Percentiles rank a stretch among this genome's conserved stretches.
These are phyloP conservation scores for Prunus mira DNA, from an alignment of 306 rosid species.

Conservation along the genomic window DNA sequence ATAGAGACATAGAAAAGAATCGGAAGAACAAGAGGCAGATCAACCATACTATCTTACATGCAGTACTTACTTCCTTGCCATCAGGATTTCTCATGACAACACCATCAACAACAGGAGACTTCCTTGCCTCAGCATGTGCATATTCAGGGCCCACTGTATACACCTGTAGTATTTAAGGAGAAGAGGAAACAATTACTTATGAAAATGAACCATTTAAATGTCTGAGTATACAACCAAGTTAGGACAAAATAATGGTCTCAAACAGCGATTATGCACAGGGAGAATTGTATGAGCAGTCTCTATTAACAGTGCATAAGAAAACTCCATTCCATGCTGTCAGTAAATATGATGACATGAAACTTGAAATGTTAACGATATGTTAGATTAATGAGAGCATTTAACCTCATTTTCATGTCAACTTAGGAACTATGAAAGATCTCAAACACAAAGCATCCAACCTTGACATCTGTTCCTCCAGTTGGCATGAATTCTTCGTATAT, in stretches of 20 bases:
- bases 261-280: background rate
- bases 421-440: background rate
- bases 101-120: constrained; percentile 99
- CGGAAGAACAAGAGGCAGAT: constrained; percentile 3
- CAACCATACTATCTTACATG: constrained; percentile 13
- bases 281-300: background rate
- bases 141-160: constrained; percentile 98
- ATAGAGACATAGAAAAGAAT: constrained; percentile 11
- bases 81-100: constrained; percentile 99
- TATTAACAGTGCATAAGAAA: background rate
- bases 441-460: constrained; percentile 53
- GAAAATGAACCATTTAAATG: background rate
- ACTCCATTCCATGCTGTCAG: background rate
- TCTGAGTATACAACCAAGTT: background rate
- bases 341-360: background rate
- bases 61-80: constrained; percentile 88
- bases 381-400: background rate
- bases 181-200: constrained; percentile 22
- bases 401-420: constrained; percentile 2
- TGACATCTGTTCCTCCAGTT: constrained; percentile 99
- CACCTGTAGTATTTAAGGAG: constrained; percentile 56
- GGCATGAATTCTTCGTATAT: constrained; percentile 98
- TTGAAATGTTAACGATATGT: background rate
- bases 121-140: constrained; percentile 99
- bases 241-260: background rate